A percentile compares a stretch with the other conserved stretches of the same genome.
phyloP scores from a whole-genome alignment of 73 alveolate genomes.

The Paramecium primaurelia region DNA sequence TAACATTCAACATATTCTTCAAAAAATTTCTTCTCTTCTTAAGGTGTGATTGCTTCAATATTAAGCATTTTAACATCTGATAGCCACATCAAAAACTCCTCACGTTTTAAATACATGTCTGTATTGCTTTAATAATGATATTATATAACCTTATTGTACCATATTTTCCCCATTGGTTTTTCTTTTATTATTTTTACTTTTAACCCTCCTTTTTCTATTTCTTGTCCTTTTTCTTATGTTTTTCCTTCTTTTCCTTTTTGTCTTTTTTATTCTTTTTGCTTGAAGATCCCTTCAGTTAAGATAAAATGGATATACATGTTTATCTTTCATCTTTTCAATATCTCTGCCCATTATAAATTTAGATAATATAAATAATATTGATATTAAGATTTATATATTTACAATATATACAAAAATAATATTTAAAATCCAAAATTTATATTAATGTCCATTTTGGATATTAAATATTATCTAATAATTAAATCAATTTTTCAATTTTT shows the following conservation, averaged over 20 bases:
- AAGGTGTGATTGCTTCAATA: conserved; percentile 42
- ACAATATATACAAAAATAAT: background rate
- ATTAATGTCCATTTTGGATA: background rate
- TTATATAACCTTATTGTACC: conserved; percentile 31
- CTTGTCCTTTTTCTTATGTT: background rate
- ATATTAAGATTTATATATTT: background rate
- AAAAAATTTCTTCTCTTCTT: conserved; percentile 46
- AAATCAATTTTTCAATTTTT: background rate
- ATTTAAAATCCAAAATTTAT: background rate
- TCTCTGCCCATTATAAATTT: background rate
- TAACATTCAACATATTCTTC: conserved; percentile 60
- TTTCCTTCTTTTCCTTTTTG: conserved; percentile 36
- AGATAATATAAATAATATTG: background rate
- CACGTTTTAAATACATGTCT: conserved; percentile 51
- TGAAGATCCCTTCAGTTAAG: background rate
- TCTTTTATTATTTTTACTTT: background rate
- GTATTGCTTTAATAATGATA: conserved; percentile 23
- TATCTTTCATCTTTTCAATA: background rate
- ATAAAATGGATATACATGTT: background rate
- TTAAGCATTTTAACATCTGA: conserved; percentile 47
- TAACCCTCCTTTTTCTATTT: background rate
- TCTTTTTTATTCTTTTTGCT: background rate
- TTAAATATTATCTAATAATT: background rate
- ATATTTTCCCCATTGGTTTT: conserved; percentile 24
- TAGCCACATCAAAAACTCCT: conserved; percentile 55